Evolutionary conservation across 768 basidiomycete genomes (phyloP), one percentile per base, ranked within the genome.

Genomic region (Suillus americanus): DNA sequence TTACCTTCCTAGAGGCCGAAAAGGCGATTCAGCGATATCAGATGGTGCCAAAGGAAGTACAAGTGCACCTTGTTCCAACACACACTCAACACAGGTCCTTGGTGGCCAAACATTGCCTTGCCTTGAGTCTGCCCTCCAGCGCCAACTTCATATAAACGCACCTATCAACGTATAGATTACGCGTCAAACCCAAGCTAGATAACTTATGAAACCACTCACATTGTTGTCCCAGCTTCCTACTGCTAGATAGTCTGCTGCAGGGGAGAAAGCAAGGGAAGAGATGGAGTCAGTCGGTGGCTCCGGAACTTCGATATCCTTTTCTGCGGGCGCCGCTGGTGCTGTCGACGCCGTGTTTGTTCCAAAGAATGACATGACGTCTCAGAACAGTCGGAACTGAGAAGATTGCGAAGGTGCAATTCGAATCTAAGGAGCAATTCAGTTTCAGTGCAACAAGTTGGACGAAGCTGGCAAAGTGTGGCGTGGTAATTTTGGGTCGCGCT

Each of bases 141-240:
- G 37, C 89, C 88, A 62, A 98, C 89, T 80, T 97, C 94, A 77
- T 99, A 99, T 53, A 98, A 83, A 55, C 95, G 87, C 35, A 97
- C 95, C 93, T 96, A 64, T 12, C 12, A 40, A n/a, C 62, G 65
- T n/a, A 46, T 64, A 65, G 62, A 61, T 62, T 55, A 61, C 43
- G 70, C 51, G 62, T 72, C 62, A 61, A 65, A 50, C 40, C 6
- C 1, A n/a, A 3, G 53, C 59, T 37, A 55, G 9, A 61, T 35
- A 54, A 43, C 20, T 41, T 16, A 37, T 20, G 2, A 54, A 51
- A 18, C 46, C 16, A 77, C 86, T 50, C 68, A 95, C 95, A 77
- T 92, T 92, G 73, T 94, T 95, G 72, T 93, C 92, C 97, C 97
- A 99, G 69, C 90, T 91, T 62, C 88, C 95, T 14, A 96, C 95